phyloP scores from a whole-genome alignment of 2,329 filamentous ascomycete species.

The Diaporthe destruens region DNA sequence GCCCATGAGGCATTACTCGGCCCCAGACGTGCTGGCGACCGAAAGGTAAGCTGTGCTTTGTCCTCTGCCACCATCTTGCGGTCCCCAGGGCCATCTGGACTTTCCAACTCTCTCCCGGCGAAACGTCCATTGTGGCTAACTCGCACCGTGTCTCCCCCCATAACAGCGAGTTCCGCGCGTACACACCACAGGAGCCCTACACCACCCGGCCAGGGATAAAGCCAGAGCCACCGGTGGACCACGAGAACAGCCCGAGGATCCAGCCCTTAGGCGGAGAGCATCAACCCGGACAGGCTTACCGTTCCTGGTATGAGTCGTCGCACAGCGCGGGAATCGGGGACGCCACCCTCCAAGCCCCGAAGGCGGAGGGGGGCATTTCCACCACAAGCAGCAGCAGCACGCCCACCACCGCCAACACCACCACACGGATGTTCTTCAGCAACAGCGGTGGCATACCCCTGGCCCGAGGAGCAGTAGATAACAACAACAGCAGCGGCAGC shows the following conservation, averaged over 20 bases:
- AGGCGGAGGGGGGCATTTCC: not conserved
- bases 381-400: no score
- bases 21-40: conserved; percentile 15
- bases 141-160: not conserved
- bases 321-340: not conserved
- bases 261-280: not conserved
- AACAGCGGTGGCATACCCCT: not conserved
- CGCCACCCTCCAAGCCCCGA: not conserved
- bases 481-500: not conserved
- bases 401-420: not conserved
- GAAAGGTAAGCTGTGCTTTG: conserved; percentile 1
- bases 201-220: conserved; percentile 12
- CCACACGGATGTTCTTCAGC: not conserved
- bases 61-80: not conserved
- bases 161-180: conserved; percentile 8
- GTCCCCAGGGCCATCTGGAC: no score
- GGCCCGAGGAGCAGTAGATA: not conserved
- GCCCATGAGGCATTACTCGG: conserved; percentile 27
- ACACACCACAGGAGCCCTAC: not conserved
- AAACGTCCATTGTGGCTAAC: not conserved
- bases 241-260: not conserved
- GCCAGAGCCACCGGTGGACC: conserved; percentile 12
- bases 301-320: not conserved
- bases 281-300: not conserved
- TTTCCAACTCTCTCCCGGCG: no score